Evolutionary conservation across 225 moss, liverwort and hornwort genomes (phyloP).

Genomic region (Sphagnum tenellum): DNA sequence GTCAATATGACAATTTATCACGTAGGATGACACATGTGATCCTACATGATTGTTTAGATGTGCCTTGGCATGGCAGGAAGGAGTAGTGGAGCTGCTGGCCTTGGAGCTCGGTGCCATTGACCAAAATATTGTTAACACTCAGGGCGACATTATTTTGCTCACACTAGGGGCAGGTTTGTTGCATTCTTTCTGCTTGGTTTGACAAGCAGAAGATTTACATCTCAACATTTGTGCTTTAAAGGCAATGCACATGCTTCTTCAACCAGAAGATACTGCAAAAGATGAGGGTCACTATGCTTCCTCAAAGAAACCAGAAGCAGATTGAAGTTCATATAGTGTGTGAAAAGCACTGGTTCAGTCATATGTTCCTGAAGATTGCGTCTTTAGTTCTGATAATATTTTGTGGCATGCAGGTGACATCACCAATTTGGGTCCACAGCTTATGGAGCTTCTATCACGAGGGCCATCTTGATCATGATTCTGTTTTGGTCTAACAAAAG

Average conservation of each 20-base stretch:
- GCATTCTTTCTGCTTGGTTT: neutral
- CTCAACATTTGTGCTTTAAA: neutral
- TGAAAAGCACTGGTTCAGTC: neutral
- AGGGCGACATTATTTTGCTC: constrained; percentile 55
- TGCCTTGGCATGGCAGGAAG: constrained; percentile 29
- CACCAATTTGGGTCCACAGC: constrained; percentile 53
- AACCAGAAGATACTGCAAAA: neutral
- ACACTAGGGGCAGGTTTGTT: constrained; percentile 82
- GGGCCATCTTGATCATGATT: too few relatives aligned
- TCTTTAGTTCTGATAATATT: constrained; percentile 2
- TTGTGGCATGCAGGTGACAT: constrained; percentile 59
- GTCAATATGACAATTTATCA: too few relatives aligned
- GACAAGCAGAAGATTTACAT: neutral
- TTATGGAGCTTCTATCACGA: constrained; percentile 6
- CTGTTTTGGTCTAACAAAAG: too few relatives aligned
- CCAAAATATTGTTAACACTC: constrained; percentile 23
- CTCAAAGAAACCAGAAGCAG: too few relatives aligned
- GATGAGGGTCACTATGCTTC: neutral
- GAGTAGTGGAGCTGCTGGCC: constrained; percentile 61
- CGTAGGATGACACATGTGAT: too few relatives aligned
- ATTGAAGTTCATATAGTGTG: neutral
- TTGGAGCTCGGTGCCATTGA: constrained; percentile 61
- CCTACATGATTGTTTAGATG: too few relatives aligned
- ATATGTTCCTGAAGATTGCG: neutral
- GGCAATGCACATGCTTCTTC: neutral